These are phyloP conservation scores for Angomonas ambiguus DNA, from an alignment of 208 protist genomes.

Conservation along the genomic window DNA sequence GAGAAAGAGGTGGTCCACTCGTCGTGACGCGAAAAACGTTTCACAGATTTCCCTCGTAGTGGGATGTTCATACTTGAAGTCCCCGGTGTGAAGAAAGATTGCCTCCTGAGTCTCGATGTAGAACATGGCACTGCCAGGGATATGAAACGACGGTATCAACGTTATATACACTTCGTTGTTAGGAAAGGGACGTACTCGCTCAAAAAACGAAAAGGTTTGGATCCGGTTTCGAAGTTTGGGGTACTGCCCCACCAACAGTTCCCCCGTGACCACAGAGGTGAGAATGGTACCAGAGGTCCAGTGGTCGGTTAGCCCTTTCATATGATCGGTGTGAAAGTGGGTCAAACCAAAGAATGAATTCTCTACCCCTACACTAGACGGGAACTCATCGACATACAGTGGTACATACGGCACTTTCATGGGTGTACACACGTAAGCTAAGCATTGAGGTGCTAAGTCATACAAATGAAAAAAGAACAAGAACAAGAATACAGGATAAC, in stretches of 20 bases:
- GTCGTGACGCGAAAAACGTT: constrained; percentile 42
- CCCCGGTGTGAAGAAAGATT: constrained; percentile 72
- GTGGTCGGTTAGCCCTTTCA: constrained; percentile 51
- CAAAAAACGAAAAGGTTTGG: constrained; percentile 31
- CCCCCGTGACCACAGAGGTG: constrained; percentile 43
- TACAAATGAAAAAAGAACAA: constrained; percentile 13
- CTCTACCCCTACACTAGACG: neutral
- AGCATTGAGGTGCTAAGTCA: neutral
- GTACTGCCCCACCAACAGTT: constrained; percentile 47
- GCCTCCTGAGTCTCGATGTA: constrained; percentile 53
- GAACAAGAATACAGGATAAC: neutral
- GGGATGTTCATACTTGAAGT: constrained; percentile 63
- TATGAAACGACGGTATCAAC: constrained; percentile 63
- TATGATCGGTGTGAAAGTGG: constrained; percentile 90
- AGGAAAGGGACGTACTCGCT: constrained; percentile 18
- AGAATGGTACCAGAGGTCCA: constrained; percentile 63
- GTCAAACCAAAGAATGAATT: constrained; percentile 49
- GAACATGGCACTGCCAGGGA: constrained; percentile 76
- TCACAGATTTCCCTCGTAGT: constrained; percentile 20
- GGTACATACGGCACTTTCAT: constrained; percentile 32
- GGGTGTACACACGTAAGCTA: neutral
- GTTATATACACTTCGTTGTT: constrained; percentile 31
- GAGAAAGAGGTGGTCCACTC: constrained; percentile 77
- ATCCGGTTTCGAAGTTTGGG: constrained; percentile 26
- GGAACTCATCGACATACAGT: constrained; percentile 38